These are phyloP conservation scores for Mortierella sp. DNA, from an alignment of 371 early-diverging fungal species.

Conservation along the genomic window DNA sequence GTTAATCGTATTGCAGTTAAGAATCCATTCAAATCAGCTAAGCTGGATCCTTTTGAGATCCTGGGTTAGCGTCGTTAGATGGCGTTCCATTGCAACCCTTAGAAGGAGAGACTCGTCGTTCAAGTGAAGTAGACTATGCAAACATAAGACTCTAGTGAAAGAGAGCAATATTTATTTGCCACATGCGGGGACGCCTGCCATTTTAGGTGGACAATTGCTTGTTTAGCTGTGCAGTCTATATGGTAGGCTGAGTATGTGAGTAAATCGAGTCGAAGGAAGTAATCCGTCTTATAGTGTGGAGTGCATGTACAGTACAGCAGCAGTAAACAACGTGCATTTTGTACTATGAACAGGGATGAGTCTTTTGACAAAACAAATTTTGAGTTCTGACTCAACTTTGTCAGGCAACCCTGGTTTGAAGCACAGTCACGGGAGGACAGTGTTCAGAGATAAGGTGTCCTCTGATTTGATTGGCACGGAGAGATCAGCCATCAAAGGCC, in stretches of 20 bases:
- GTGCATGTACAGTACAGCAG: too few species aligned
- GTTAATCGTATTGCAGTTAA: too few species aligned
- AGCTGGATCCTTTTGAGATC: too few species aligned
- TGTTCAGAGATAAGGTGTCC: constrained; percentile 2
- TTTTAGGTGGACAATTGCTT: constrained; percentile 1
- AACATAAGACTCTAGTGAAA: too few species aligned
- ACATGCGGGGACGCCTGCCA: not conserved
- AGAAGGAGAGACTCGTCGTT: too few species aligned
- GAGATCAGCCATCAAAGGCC: not conserved
- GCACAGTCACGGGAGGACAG: not conserved
- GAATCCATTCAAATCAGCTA: too few species aligned
- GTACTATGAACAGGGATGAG: constrained; percentile 8
- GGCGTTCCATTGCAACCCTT: too few species aligned
- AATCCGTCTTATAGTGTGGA: not conserved
- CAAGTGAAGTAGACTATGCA: not conserved
- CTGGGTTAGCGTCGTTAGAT: too few species aligned
- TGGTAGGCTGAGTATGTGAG: not conserved
- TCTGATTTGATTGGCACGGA: constrained; percentile 2
- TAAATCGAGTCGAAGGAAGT: not conserved
- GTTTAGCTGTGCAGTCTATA: not conserved
- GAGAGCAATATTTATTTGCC: too few species aligned
- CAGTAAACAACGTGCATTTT: not conserved
- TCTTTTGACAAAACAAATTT: not conserved
- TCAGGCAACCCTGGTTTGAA: constrained; percentile 2
- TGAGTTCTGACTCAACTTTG: constrained; percentile 13